These are phyloP conservation scores for Prototheca wickerhamii DNA, from an alignment of 163 green algal species.

Conservation along the genomic window DNA sequence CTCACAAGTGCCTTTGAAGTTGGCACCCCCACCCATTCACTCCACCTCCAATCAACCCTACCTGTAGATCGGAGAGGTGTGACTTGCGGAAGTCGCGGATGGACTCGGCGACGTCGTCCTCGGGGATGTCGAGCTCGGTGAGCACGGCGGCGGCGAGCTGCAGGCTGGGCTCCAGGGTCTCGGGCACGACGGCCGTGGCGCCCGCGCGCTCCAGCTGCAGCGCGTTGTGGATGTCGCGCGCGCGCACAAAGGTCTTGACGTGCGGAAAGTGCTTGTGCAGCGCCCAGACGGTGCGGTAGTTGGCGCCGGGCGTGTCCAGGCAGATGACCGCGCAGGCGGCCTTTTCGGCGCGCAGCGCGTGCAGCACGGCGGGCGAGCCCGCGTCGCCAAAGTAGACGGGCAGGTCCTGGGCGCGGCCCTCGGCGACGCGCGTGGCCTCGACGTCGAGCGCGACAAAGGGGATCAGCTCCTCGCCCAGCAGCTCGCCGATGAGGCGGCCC, in stretches of 20 bases:
- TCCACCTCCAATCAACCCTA: neutral
- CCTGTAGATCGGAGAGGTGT: constrained; percentile 70
- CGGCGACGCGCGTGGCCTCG: constrained; percentile 50
- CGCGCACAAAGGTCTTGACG: constrained; percentile 92
- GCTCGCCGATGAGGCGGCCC: constrained; percentile 89
- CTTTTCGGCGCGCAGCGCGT: constrained; percentile 72
- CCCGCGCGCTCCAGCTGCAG: constrained; percentile 84
- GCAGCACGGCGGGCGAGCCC: constrained; percentile 77
- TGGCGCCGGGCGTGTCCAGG: constrained; percentile 83
- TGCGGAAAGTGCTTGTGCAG: constrained; percentile 91
- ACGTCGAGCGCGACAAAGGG: constrained; percentile 96
- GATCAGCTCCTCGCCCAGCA: constrained; percentile 91
- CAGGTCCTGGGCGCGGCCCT: constrained; percentile 72
- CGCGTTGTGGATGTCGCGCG: constrained; percentile 87
- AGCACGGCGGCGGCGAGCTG: constrained; percentile 92
- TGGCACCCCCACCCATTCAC: too few species aligned
- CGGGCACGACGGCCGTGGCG: constrained; percentile 80
- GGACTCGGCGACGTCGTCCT: constrained; percentile 71
- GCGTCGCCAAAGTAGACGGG: constrained; percentile 98
- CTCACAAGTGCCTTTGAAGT: neutral
- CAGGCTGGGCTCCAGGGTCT: constrained; percentile 93
- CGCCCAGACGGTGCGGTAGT: constrained; percentile 94
- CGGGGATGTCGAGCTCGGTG: constrained; percentile 53
- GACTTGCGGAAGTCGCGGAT: constrained; percentile 73
- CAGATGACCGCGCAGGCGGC: constrained; percentile 89